Base-by-base conservation (phyloP, 2,329 filamentous ascomycete genomes). In the Zasmidium citrigriseum region DNA sequence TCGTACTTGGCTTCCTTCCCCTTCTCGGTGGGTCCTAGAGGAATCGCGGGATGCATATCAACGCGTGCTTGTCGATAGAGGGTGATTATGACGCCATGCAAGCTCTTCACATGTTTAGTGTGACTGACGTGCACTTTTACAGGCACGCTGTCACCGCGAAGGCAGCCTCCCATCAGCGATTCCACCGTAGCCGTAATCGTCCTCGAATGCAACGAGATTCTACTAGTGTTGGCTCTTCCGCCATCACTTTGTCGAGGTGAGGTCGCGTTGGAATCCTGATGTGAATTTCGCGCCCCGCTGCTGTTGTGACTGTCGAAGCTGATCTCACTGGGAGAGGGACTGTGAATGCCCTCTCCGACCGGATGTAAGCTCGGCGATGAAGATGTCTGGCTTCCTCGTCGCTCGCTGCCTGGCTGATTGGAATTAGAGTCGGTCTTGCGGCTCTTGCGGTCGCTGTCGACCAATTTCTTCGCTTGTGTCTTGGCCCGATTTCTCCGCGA, bases 31-130 rank as follows among this genome's bases (percentile, higher is more conserved):
- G 85, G 77, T 16, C 81, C 82, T 27, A 88, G 75, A 3, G 85
- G 86, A 55, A 87, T 80, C 9, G 83, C 80, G 21, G 85, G 86
- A 68, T 87, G 84, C 68, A 92, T 89, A 71, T 99, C 93, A 47
- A 98, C 93, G 59, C 91, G 87, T 22, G 92, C 92, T 73, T 96
- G 90, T 46, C 95, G 86, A 72, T 96, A 97, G 9, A 99, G 79
- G 1, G 95, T 98, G 47, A 96, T 86, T 60, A 98, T 95, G 49
- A 98, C 89, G 7, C 95, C 93, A 66, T 93, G 90, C 76, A 96
- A 83, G 72, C 92, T 98, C 77, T 93, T 91, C 69, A 98, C 86
- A 58, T 87, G 84, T 73, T 96, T 96, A 59, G 89, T 93, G 72
- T 98, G 95, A 63, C 91, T 89, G 59, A 99, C 87, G 0, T 84